phyloP scores from a whole-genome alignment of 345 rosid species.

The Citrus inodora region DNA sequence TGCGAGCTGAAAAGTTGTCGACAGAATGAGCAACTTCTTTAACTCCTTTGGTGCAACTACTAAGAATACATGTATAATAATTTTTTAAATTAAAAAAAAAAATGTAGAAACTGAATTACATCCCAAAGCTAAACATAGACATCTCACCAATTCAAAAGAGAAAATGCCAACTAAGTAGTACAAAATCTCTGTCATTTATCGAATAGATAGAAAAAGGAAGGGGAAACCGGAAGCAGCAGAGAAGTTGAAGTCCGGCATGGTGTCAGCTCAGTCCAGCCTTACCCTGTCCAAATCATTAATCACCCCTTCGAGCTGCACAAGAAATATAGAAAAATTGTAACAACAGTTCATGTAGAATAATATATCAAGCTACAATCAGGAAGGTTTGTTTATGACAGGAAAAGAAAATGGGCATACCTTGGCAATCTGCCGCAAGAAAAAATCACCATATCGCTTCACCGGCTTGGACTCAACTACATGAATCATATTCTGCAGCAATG shows the following conservation, averaged over 20 bases:
- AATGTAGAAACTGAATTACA: constrained; percentile 4
- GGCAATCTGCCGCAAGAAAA: constrained; percentile 89
- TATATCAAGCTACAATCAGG: background rate
- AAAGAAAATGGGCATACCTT: constrained; percentile 43
- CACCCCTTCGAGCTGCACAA: constrained; percentile 79
- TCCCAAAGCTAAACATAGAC: background rate
- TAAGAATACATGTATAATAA: background rate
- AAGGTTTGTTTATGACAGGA: background rate
- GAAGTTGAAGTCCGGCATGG: background rate
- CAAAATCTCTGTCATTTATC: constrained; percentile 7
- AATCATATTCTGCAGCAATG: constrained; percentile 73
- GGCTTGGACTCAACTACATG: constrained; percentile 76
- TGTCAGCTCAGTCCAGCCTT: constrained; percentile 55
- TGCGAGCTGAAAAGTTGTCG: background rate
- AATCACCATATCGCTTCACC: constrained; percentile 73
- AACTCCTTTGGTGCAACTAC: background rate
- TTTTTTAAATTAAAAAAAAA: background rate
- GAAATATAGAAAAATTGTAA: background rate
- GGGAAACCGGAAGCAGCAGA: constrained; percentile 2
- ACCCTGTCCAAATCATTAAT: constrained; percentile 77
- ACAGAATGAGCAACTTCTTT: background rate
- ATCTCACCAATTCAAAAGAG: background rate
- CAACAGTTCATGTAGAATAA: background rate
- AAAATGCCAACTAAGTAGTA: background rate
- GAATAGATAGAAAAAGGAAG: background rate